These are phyloP conservation scores for Hylodesmum podocarpum DNA, from an alignment of 306 rosid species.

Conservation along the genomic window DNA sequence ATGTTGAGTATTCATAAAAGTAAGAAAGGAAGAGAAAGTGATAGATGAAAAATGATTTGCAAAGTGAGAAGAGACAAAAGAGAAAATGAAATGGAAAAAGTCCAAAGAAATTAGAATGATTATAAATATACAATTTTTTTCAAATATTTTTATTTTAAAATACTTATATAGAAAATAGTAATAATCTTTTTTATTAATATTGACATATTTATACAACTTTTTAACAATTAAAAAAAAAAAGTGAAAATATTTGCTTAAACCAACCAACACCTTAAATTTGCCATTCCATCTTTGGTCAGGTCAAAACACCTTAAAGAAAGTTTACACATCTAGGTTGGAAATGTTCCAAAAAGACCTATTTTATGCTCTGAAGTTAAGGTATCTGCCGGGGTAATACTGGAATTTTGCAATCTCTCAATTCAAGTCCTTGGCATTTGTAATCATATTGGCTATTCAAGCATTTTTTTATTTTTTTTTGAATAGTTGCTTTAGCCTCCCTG, in stretches of 20 bases:
- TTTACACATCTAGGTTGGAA: constrained; percentile 7
- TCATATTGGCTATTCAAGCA: constrained; percentile 1
- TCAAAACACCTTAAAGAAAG: constrained; percentile 10
- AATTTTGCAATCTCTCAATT: constrained; percentile 36
- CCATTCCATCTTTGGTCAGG: constrained; percentile 25
- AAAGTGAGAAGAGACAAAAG: background rate
- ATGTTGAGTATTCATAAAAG: background rate
- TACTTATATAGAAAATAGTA: background rate
- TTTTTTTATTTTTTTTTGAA: constrained; percentile 8
- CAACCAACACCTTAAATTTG: constrained; percentile 26
- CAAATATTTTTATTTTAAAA: background rate
- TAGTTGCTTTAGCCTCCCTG: constrained; percentile 1
- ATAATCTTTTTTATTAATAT: background rate
- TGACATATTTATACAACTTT: background rate
- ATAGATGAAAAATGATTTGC: background rate
- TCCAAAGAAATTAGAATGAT: too few relatives aligned
- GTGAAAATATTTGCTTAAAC: background rate
- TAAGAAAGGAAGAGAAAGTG: background rate
- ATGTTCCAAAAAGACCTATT: background rate
- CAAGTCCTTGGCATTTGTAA: constrained; percentile 39
- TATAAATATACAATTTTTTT: too few relatives aligned
- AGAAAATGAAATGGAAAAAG: background rate
- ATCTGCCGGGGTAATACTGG: constrained; percentile 27
- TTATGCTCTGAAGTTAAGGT: constrained; percentile 38
- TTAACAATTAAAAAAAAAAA: background rate